These are phyloP conservation scores for Penicillium ucsense DNA, from an alignment of 495 filamentous ascomycete species.

Conservation along the genomic window DNA sequence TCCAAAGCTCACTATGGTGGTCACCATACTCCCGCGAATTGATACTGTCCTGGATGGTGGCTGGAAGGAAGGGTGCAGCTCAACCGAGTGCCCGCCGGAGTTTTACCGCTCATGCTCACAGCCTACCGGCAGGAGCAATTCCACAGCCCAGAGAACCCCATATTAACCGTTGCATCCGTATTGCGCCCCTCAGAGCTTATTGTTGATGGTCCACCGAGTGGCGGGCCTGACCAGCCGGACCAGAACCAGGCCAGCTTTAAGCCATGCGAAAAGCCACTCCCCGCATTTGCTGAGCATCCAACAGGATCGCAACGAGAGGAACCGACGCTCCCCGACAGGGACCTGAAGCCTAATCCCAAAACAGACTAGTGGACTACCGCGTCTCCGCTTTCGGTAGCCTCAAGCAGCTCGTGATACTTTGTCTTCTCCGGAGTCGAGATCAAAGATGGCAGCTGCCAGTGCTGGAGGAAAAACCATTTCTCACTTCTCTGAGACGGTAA, in stretches of 20 bases:
- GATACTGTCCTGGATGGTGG: too few species aligned
- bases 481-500: neutral
- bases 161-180: conserved; percentile 2
- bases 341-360: neutral
- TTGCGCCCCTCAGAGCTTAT: conserved; percentile 2
- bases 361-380: neutral
- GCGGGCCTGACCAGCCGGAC: neutral
- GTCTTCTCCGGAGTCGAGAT: too few species aligned
- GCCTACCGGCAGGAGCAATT: neutral
- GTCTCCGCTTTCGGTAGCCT: conserved; percentile 2
- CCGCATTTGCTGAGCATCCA: neutral
- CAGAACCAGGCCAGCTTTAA: neutral
- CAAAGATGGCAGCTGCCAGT: too few species aligned
- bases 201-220: neutral
- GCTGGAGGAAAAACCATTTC: neutral
- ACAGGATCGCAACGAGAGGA: neutral
- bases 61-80: too few species aligned
- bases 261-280: neutral
- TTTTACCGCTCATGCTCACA: conserved; percentile 6
- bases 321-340: neutral
- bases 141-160: neutral
- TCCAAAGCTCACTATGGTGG: too few species aligned
- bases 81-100: conserved; percentile 8
- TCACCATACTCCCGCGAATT: too few species aligned
- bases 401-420: neutral